Conservation (phyloP, 1,139 yeast genomes). For the Zygoascus meyerae region DNA sequence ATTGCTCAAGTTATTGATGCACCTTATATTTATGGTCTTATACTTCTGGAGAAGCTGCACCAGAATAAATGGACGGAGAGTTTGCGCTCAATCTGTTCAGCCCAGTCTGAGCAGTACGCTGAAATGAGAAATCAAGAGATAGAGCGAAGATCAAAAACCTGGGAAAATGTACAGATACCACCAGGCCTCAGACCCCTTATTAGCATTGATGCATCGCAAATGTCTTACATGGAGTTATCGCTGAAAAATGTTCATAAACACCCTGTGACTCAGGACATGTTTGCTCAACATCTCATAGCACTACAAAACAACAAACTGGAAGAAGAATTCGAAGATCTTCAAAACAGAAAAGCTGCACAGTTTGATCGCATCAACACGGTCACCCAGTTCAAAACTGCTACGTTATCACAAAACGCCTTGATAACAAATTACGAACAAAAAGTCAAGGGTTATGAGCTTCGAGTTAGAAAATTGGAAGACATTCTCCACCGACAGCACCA, state of each 20-base stretch:
- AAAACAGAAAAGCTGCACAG: slow-evolving; percentile 14
- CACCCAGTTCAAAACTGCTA: slow-evolving; percentile 4
- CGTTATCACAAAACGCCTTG: slow-evolving; percentile 4
- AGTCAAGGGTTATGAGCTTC: slow-evolving; percentile 31
- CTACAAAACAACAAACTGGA: slow-evolving; percentile 13
- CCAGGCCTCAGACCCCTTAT: not conserved
- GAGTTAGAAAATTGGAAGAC: slow-evolving; percentile 36
- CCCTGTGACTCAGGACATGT: slow-evolving; percentile 10
- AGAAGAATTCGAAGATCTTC: slow-evolving; percentile 24
- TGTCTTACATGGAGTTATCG: slow-evolving; percentile 15
- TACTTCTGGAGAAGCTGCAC: slow-evolving; percentile 63
- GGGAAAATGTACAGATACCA: slow-evolving; percentile 8
- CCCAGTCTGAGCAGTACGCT: slow-evolving; percentile 56
- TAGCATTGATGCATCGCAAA: slow-evolving; percentile 7
- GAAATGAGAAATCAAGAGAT: slow-evolving; percentile 54
- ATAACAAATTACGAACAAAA: slow-evolving; percentile 8
- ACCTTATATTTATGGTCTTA: slow-evolving; percentile 75
- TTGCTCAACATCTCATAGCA: slow-evolving; percentile 20
- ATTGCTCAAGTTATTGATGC: slow-evolving; percentile 59
- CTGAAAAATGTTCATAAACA: slow-evolving; percentile 3
- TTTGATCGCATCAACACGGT: slow-evolving; percentile 17
- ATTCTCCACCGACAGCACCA: slow-evolving; percentile 34
- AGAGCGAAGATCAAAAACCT: slow-evolving; percentile 42
- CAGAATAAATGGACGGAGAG: slow-evolving; percentile 63
- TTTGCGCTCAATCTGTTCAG: slow-evolving; percentile 45